Conservation (phyloP, 352 stramenopile genomes). For the Phytophthora europaea region DNA sequence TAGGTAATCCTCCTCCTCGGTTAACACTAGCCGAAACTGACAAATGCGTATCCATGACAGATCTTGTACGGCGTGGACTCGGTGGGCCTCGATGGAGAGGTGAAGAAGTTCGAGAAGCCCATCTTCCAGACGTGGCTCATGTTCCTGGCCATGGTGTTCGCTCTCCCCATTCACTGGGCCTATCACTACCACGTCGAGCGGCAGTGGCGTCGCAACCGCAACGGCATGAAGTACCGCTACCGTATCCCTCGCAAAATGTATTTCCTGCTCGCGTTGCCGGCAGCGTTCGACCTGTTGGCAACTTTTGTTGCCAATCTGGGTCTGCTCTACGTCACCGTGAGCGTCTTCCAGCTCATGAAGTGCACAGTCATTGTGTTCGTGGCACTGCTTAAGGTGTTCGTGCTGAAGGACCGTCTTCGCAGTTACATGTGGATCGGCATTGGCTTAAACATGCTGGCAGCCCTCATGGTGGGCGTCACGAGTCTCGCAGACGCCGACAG, state of each 20-base stretch:
- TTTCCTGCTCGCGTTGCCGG: conserved; percentile 94
- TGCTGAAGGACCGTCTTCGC: conserved; percentile 91
- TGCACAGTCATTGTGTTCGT: conserved; percentile 97
- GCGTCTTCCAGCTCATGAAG: conserved; percentile 92
- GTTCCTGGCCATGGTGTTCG: conserved; percentile 97
- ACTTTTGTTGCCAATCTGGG: conserved; percentile 97
- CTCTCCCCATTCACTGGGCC: conserved; percentile 92
- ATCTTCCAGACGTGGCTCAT: conserved; percentile 98
- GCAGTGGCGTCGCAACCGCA: conserved; percentile 69
- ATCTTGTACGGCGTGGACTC: conserved; percentile 95
- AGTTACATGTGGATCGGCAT: conserved; percentile 98
- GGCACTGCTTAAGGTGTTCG: conserved; percentile 96
- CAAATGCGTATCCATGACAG: conserved; percentile 46
- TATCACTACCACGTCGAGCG: conserved; percentile 86
- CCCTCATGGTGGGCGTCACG: conserved; percentile 94
- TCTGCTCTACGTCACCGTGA: conserved; percentile 93
- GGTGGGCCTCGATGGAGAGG: conserved; percentile 86
- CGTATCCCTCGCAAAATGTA: conserved; percentile 94
- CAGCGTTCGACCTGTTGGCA: conserved; percentile 94
- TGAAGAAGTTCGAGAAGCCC: conserved; percentile 95
- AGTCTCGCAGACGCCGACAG: conserved; percentile 89
- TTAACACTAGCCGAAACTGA: conserved; percentile 17
- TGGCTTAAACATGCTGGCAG: conserved; percentile 93
- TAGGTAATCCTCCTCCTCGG: background rate
- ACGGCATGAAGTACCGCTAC: conserved; percentile 77